A percentile compares a stretch with the other conserved stretches of the same genome.
Evolutionary conservation across 148 eudicot species (phyloP).

Genomic region (Vaccinium myrtillus): DNA sequence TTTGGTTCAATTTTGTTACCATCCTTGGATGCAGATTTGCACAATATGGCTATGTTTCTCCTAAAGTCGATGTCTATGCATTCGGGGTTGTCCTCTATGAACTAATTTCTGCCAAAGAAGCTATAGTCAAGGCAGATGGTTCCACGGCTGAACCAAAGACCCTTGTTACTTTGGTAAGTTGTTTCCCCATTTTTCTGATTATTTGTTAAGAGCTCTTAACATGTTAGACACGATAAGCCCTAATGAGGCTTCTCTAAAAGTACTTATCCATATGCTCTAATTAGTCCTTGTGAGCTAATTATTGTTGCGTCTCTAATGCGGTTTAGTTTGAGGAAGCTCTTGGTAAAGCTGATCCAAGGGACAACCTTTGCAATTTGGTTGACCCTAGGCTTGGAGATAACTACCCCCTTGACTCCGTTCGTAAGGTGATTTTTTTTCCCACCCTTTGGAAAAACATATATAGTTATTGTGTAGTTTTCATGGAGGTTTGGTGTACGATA

Average conservation of each 20-base stretch:
- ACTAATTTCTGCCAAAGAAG: constrained; percentile 87
- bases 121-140: constrained; percentile 56
- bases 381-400: constrained; percentile 76
- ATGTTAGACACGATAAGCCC: no score
- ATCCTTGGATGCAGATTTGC: constrained; percentile 59
- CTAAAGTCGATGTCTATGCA: constrained; percentile 88
- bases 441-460: no score
- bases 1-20: not conserved
- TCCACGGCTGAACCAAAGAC: constrained; percentile 50
- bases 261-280: not conserved
- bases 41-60: constrained; percentile 81
- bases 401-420: constrained; percentile 54
- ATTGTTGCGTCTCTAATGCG: not conserved
- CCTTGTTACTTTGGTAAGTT: constrained; percentile 65
- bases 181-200: not conserved
- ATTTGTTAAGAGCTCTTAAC: not conserved
- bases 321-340: constrained; percentile 64
- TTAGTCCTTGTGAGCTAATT: not conserved
- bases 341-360: constrained; percentile 43
- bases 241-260: not conserved
- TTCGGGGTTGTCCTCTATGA: constrained; percentile 93
- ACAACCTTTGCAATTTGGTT: constrained; percentile 48
- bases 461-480: not conserved
- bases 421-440: constrained; percentile 31
- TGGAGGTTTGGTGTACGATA: not conserved